Percentiles rank a stretch among this genome's conserved stretches.
phyloP scores from a whole-genome alignment of 2,329 filamentous ascomycete species.

The Byssochlamys sp. region DNA sequence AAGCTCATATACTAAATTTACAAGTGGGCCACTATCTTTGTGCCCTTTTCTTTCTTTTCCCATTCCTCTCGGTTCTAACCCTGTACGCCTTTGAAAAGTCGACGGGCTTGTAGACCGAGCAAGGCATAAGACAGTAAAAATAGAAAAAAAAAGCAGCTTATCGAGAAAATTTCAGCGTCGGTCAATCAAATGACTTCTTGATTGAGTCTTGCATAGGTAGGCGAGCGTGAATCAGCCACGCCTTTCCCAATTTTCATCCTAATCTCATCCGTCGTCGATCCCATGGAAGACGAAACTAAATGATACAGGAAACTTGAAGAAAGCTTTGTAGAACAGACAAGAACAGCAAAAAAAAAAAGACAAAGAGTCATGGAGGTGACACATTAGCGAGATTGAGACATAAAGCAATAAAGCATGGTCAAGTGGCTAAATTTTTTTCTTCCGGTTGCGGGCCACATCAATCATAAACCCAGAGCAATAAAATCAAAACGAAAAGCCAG shows the following conservation, averaged over 20 bases:
- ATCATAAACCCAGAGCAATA: constrained; percentile 16
- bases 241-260: background rate
- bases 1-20: background rate
- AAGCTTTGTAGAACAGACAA: background rate
- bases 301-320: constrained; percentile 1
- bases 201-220: background rate
- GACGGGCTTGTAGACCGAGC: constrained; percentile 11
- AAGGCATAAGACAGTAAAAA: constrained; percentile 14
- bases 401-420: constrained; percentile 1
- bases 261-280: background rate
- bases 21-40: background rate
- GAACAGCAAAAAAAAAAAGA: background rate
- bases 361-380: background rate
- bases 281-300: constrained; percentile 1
- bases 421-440: background rate
- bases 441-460: background rate
- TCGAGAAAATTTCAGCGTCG: constrained; percentile 7
- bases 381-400: background rate
- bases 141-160: constrained; percentile 11
- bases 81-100: background rate
- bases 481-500: constrained; percentile 19
- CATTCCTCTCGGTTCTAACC: constrained; percentile 12
- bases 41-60: constrained; percentile 1
- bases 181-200: background rate
- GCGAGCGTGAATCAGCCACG: background rate